Percentiles rank a stretch among this genome's conserved stretches.
Conservation (phyloP, 176 grass and related monocot species). For the Oryza meridionalis region DNA sequence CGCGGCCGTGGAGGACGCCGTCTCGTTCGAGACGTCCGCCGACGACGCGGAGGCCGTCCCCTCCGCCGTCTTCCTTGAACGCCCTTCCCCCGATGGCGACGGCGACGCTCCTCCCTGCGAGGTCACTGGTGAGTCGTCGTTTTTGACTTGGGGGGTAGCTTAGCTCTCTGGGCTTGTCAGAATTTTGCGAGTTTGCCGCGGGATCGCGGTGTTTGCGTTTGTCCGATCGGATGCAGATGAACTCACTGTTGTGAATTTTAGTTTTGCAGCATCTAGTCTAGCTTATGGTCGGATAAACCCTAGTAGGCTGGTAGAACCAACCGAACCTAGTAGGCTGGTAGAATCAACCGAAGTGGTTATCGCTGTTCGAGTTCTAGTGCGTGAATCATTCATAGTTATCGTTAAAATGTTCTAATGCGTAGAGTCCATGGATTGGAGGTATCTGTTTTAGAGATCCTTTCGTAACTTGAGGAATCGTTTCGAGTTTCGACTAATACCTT, state of each 20-base stretch:
- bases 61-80: conserved; percentile 19
- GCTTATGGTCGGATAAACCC: conserved; percentile 2
- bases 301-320: neutral
- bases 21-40: conserved; percentile 69
- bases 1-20: conserved; percentile 44
- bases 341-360: neutral
- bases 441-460: neutral
- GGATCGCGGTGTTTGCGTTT: conserved; percentile 8
- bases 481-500: neutral
- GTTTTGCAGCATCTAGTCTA: neutral
- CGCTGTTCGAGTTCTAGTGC: conserved; percentile 22
- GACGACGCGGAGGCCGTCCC: conserved; percentile 38
- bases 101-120: conserved; percentile 56
- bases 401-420: neutral
- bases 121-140: conserved; percentile 51
- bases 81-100: neutral
- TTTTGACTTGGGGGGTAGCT: conserved; percentile 14
- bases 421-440: conserved; percentile 14
- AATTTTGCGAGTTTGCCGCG: conserved; percentile 21
- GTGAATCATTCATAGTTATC: neutral
- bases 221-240: conserved; percentile 28
- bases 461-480: neutral
- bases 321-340: neutral
- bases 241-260: neutral
- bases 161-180: neutral